Percentiles rank a stretch among this genome's conserved stretches.
Evolutionary conservation across 129 eudicot genomes (phyloP).

Genomic region (Mikania micrantha): DNA sequence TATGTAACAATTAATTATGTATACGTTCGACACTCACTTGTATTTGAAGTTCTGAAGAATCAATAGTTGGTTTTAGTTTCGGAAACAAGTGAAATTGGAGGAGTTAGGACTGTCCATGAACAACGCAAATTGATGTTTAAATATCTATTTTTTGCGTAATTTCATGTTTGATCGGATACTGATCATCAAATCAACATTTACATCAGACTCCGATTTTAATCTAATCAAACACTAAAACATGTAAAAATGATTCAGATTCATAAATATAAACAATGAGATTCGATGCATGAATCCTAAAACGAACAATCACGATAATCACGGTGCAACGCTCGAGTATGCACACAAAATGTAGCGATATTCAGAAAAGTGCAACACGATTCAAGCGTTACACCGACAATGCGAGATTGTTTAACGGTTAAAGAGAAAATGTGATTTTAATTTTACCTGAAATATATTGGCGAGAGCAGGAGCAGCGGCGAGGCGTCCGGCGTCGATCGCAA

Average conservation of each 20-base stretch:
- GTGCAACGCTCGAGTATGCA: too few relatives aligned
- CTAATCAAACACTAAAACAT: background rate
- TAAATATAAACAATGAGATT: background rate
- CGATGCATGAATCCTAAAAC: background rate
- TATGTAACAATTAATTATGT: too few relatives aligned
- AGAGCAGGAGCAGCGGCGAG: conserved; percentile 80
- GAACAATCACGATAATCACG: background rate
- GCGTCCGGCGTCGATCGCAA: conserved; percentile 79
- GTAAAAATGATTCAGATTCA: background rate
- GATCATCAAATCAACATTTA: too few relatives aligned
- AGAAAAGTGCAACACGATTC: background rate
- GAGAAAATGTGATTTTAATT: background rate
- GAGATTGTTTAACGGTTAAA: background rate
- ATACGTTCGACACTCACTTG: background rate
- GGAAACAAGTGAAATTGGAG: too few relatives aligned
- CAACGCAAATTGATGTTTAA: background rate
- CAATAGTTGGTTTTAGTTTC: too few relatives aligned
- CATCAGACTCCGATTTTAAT: background rate
- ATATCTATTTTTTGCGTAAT: background rate
- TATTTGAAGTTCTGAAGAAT: too few relatives aligned
- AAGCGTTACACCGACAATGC: background rate
- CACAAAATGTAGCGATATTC: background rate
- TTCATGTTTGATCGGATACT: background rate
- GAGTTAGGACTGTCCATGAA: background rate
- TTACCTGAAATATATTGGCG: conserved; percentile 63